Evolutionary conservation across 2,329 filamentous ascomycete genomes (phyloP).

Genomic region (Fusarium luffae): DNA sequence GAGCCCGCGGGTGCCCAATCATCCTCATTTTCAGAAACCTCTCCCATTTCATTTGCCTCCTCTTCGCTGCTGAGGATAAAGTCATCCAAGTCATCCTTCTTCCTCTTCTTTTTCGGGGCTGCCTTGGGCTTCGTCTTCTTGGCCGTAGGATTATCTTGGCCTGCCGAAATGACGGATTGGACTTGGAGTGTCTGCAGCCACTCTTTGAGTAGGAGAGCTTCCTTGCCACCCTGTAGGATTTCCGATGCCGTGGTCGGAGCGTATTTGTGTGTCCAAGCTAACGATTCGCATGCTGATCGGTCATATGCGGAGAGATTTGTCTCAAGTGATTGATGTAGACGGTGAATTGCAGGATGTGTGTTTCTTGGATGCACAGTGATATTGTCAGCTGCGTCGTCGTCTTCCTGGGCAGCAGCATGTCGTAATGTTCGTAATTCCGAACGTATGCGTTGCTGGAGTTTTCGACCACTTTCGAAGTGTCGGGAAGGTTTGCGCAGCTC

Average conservation of each 20-base stretch:
- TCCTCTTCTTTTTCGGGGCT: constrained; percentile 69
- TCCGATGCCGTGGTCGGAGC: constrained; percentile 74
- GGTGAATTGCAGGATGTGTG: constrained; percentile 68
- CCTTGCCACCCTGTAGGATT: constrained; percentile 79
- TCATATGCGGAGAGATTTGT: constrained; percentile 82
- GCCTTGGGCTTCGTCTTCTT: constrained; percentile 48
- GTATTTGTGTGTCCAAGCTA: constrained; percentile 87
- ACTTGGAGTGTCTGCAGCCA: constrained; percentile 86
- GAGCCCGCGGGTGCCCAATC: constrained; percentile 55
- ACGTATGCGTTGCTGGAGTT: constrained; percentile 62
- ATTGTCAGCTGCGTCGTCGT: constrained; percentile 52
- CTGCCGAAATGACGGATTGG: constrained; percentile 76
- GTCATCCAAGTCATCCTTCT: constrained; percentile 79
- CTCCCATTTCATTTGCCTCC: constrained; percentile 75
- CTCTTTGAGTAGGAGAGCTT: constrained; percentile 76
- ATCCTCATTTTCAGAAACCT: constrained; percentile 71
- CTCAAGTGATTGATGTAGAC: constrained; percentile 69
- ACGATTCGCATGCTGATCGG: constrained; percentile 76
- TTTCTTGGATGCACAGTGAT: constrained; percentile 38
- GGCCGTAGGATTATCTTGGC: constrained; percentile 47
- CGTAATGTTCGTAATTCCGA: constrained; percentile 56
- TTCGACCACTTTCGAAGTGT: constrained; percentile 68
- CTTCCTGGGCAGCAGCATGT: constrained; percentile 4
- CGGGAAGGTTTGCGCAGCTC: constrained; percentile 66
- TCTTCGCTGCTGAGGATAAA: constrained; percentile 86